A percentile compares a stretch with the other conserved stretches of the same genome.
Conservation (phyloP, 2,329 filamentous ascomycete species). For the Aspergillus brunneoviolaceus region DNA sequence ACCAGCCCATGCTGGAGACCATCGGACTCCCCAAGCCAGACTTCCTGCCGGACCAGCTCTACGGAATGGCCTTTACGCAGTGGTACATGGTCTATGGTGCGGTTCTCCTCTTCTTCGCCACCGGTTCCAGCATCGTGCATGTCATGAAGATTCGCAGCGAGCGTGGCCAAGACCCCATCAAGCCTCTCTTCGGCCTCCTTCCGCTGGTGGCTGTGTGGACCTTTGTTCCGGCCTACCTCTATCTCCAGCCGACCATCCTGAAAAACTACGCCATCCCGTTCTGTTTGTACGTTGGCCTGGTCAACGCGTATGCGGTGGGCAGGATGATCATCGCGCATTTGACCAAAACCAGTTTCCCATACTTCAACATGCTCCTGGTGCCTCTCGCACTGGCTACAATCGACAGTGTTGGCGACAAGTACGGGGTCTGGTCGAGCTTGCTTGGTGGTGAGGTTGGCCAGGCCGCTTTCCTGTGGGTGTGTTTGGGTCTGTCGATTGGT, state of each 20-base stretch:
- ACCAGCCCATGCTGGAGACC: constrained; percentile 72
- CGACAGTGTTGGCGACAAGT: constrained; percentile 72
- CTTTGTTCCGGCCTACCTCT: constrained; percentile 74
- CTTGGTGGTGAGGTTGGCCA: constrained; percentile 79
- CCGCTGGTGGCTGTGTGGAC: constrained; percentile 80
- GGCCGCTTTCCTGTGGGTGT: constrained; percentile 85
- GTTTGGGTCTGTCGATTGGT: constrained; percentile 78
- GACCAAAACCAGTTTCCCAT: constrained; percentile 83
- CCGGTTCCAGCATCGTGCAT: constrained; percentile 68
- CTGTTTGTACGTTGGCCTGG: constrained; percentile 78
- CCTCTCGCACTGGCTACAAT: constrained; percentile 76
- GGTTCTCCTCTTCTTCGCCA: constrained; percentile 81
- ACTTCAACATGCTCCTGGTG: constrained; percentile 78
- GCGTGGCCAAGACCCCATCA: constrained; percentile 66
- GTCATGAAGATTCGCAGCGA: constrained; percentile 78
- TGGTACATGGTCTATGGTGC: constrained; percentile 90
- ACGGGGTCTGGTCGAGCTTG: constrained; percentile 69
- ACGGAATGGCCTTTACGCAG: constrained; percentile 81
- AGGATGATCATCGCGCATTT: constrained; percentile 95
- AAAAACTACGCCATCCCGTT: constrained; percentile 85
- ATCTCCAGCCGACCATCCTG: constrained; percentile 80
- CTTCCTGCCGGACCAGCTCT: constrained; percentile 68
- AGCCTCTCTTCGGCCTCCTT: constrained; percentile 72
- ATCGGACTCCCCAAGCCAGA: constrained; percentile 64
- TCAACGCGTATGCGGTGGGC: constrained; percentile 93